Evolutionary conservation across 1,284 basidiomycete species (phyloP), one percentile per base, ranked within the genome.

Genomic region (Singerocomus inundabilis): DNA sequence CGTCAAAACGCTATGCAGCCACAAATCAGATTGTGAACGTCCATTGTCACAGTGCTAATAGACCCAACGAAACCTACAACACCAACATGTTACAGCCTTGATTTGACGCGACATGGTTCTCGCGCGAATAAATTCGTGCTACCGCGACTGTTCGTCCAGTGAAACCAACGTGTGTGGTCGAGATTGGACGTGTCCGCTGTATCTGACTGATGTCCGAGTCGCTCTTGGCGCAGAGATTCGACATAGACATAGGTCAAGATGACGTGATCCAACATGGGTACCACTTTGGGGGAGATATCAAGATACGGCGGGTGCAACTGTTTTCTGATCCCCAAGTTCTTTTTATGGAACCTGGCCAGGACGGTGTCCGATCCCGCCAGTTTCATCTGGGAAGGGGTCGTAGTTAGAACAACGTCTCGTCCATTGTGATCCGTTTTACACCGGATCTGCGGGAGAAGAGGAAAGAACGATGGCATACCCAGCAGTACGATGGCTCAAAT

Each of bases 191-290:
- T 26, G 7, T 16, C 16, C 15, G 36, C 13, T 15, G 35, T 24
- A 29, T 44, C 39, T n/a, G 46, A 48, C 15, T 37, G 9, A 37
- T 59, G 49, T 16, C 55, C 58, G 5, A 56, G 56, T 38, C 60
- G 51, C 24, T 66, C 52, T 31, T 49, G 61, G 9, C 61, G 61
- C 38, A 62, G 26, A 11, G 48, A 55, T 46, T 66, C 63, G 30
- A 52, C 59, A 16, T 62, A 64, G 7, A 66, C 16, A 26, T 52
- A 62, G 2, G 63, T 66, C 31, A 66, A 39, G 35, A 66, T 46
- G 45, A 62, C 44, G 13, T 66, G 57, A 33, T 62, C 61, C 38
- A 66, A 21, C 57, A 62, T 66, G 8, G 35, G 25, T 10, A 43
- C 8, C 36, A 56, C 53, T 18, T 36, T 49, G 0, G 44, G 32